phyloP scores from a whole-genome alignment of 1,284 basidiomycete species.

The Puccinia coronata region DNA sequence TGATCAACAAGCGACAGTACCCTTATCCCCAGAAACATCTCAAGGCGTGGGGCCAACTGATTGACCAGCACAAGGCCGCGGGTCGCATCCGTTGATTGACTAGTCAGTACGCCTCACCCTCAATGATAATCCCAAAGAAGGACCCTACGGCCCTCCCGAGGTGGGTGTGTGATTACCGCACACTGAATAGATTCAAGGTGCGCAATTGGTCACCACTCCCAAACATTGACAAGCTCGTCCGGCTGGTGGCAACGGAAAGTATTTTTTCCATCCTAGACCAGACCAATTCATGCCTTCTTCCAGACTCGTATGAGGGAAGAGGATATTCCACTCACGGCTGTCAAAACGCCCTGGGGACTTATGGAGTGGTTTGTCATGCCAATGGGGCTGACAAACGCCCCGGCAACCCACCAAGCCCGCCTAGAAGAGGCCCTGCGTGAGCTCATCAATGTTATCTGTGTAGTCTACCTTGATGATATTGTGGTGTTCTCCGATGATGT shows the following conservation, averaged over 20 bases:
- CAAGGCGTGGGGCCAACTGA: neutral
- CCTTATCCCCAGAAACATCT: slow-evolving; percentile 17
- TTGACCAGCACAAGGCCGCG: slow-evolving; percentile 13
- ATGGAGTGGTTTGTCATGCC: slow-evolving; percentile 64
- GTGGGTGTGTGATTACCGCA: neutral
- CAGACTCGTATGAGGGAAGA: slow-evolving; percentile 60
- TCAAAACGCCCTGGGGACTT: slow-evolving; percentile 60
- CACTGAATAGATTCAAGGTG: neutral
- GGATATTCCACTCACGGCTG: slow-evolving; percentile 60
- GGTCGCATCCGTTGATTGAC: neutral
- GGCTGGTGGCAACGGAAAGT: slow-evolving; percentile 46
- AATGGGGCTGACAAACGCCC: slow-evolving; percentile 60
- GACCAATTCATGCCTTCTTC: slow-evolving; percentile 62
- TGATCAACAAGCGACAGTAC: slow-evolving; percentile 1
- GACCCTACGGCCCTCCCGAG: neutral
- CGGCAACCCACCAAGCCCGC: slow-evolving; percentile 57
- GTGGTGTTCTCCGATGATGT: neutral
- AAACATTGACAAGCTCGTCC: slow-evolving; percentile 16
- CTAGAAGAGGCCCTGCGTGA: slow-evolving; percentile 50
- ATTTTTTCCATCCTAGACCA: slow-evolving; percentile 61
- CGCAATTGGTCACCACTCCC: neutral
- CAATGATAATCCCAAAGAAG: slow-evolving; percentile 11
- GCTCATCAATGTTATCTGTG: too few species aligned
- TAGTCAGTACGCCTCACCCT: slow-evolving; percentile 9
- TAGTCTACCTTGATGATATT: slow-evolving; percentile 13